Conservation (phyloP, 2,329 filamentous ascomycete genomes). For the Phyllosticta citrichinensis region DNA sequence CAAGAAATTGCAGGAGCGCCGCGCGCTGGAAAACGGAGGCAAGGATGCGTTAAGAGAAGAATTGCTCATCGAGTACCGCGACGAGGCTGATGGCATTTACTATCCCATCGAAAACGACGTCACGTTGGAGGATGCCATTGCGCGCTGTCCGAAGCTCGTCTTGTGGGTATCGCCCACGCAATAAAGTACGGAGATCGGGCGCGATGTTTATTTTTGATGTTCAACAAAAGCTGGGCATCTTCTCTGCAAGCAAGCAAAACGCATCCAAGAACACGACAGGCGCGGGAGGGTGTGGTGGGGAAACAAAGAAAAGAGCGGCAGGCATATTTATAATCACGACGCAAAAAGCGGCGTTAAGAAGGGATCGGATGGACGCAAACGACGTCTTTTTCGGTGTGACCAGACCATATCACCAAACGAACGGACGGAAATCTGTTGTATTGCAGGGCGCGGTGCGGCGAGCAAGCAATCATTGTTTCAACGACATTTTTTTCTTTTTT, state of each 20-base stretch:
- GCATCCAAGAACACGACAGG: neutral
- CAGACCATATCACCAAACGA: neutral
- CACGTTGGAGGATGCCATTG: constrained; percentile 70
- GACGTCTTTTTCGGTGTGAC: too few species aligned
- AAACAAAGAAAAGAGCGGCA: neutral
- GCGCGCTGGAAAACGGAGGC: constrained; percentile 53
- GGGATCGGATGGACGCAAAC: too few species aligned
- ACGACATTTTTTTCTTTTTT: neutral
- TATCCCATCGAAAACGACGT: constrained; percentile 67
- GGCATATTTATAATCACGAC: neutral
- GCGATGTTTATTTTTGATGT: neutral
- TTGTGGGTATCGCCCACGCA: constrained; percentile 6
- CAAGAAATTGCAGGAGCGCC: constrained; percentile 73
- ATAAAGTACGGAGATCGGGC: neutral
- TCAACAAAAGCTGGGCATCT: neutral
- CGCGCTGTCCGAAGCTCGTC: constrained; percentile 71
- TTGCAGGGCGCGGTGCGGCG: neutral
- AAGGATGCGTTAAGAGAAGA: constrained; percentile 41
- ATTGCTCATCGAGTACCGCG: constrained; percentile 73
- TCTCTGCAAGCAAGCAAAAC: neutral
- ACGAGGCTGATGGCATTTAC: constrained; percentile 68
- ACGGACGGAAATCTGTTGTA: neutral
- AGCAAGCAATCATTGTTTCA: neutral
- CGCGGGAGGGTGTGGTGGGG: neutral
- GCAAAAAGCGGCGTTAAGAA: too few species aligned